Base-by-base conservation (phyloP, 495 filamentous ascomycete genomes). In the Xylaria grammica region DNA sequence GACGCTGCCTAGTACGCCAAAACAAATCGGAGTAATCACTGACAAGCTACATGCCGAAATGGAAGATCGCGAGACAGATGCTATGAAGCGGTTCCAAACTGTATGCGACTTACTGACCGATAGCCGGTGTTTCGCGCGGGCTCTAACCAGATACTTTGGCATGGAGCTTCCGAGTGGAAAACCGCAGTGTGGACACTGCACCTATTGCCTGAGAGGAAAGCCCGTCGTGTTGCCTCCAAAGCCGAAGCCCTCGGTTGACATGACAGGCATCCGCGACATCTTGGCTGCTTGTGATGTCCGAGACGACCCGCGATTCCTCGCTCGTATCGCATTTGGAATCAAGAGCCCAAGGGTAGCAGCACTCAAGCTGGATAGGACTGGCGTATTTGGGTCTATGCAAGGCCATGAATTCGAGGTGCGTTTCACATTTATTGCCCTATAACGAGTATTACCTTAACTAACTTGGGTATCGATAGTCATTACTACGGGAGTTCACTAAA, bases 321-420 rank as follows among this genome's bases (percentile, higher is more conserved):
- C 86, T 0, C 72, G 79, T 22, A 67, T 88, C 8, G 86, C 84
- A 1, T 87, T 86, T 69, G 86, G 86, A 0, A 85, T 89, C 50
- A 71, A 73, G 48, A 87, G 84, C 66, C 86, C 86, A 0, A 69
- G 85, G 24, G 72, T 82, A 0, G 73, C 69, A 4, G 46, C 60
- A 24, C 67, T 82, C 60, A 84, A 79, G 62, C 66, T 86, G 24
- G 74, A 78, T 15, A 79, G 70, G 27, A 55, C 67, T 13, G 10
- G 17, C 0, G 74, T 81, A 2, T 88, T 86, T 71, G 79, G 78
- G 9, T 82, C 81, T 4, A 75, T 87, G 73, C 75, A 62, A n/a
- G 68, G 79, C 54, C 82, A 83, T 54, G 72, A 76, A 38, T 85
- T 86, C 61, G 73, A 80, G 69, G 81, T 83, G 67, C 52, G 74